Evolutionary conservation across 352 stramenopile genomes (phyloP).

Genomic region (Globisporangium iwayamae): DNA sequence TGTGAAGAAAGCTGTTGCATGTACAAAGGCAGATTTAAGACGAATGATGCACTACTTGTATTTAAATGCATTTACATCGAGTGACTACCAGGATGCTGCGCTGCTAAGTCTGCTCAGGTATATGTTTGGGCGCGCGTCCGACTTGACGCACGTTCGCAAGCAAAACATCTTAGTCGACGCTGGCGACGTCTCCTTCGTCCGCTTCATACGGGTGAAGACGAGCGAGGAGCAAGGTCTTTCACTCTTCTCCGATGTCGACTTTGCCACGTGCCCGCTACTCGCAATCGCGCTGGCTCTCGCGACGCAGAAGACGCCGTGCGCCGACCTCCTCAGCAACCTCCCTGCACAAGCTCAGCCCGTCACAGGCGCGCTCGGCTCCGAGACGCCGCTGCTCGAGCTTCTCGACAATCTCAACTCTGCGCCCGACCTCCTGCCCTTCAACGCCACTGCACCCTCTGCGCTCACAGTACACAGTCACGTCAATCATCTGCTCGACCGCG

Average conservation of each 20-base stretch:
- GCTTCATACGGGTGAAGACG: background rate
- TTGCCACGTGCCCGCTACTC: background rate
- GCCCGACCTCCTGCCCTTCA: background rate
- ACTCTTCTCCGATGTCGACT: background rate
- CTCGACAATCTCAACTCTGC: background rate
- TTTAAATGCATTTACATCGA: background rate
- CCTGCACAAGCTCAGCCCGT: background rate
- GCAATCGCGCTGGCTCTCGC: background rate
- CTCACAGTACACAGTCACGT: background rate
- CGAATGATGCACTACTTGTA: background rate
- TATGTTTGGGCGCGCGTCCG: background rate
- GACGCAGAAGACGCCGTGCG: background rate
- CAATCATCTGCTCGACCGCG: background rate
- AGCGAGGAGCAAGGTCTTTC: background rate
- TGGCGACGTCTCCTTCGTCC: background rate
- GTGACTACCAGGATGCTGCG: background rate
- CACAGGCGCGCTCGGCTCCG: background rate
- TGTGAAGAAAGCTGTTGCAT: background rate
- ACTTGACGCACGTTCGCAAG: background rate
- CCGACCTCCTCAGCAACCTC: background rate
- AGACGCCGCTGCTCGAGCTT: background rate
- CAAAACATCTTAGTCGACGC: background rate
- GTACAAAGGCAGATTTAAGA: slow-evolving; percentile 2
- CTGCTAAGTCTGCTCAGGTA: background rate
- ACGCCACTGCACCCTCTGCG: background rate